Evolutionary conservation across 139 green algal species (phyloP).

Genomic region (Tetraselmis striata): DNA sequence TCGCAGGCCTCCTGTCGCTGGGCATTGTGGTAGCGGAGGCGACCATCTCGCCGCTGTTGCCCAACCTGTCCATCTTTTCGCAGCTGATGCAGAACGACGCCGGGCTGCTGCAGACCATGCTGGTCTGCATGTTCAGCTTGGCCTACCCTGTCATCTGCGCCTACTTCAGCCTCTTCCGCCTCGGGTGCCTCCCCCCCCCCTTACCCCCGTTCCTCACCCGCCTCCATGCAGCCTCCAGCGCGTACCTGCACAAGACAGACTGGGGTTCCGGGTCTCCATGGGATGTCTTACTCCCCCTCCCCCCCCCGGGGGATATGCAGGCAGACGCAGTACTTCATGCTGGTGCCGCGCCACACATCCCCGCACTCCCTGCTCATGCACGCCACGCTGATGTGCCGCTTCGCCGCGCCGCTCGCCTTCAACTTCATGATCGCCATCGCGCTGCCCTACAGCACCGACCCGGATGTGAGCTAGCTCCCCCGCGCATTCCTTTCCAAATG

Average conservation of each 20-base stretch:
- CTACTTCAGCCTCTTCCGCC: slow-evolving; percentile 39
- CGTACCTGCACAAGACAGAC: too few species aligned
- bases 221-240: too few species aligned
- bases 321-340: slow-evolving; percentile 36
- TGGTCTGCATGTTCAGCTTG: slow-evolving; percentile 36
- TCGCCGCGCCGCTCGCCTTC: slow-evolving; percentile 49
- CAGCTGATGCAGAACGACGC: slow-evolving; percentile 13
- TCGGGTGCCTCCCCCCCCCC: slow-evolving; percentile 32
- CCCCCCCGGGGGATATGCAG: too few species aligned
- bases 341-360: slow-evolving; percentile 50
- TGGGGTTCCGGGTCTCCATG: too few species aligned
- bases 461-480: slow-evolving; percentile 27
- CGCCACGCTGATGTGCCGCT: slow-evolving; percentile 46
- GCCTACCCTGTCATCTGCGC: slow-evolving; percentile 31
- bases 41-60: slow-evolving; percentile 34
- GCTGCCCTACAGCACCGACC: slow-evolving; percentile 17
- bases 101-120: slow-evolving; percentile 14
- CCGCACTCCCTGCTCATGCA: slow-evolving; percentile 51
- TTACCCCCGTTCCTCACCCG: too few species aligned
- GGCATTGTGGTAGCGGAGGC: slow-evolving; percentile 39
- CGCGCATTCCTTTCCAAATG: too few species aligned
- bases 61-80: slow-evolving; percentile 40
- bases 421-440: slow-evolving; percentile 57
- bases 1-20: slow-evolving; percentile 28
- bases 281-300: too few species aligned